phyloP scores from a whole-genome alignment of 192 early-diverging fungal species.

The Entomortierella chlamydospora region DNA sequence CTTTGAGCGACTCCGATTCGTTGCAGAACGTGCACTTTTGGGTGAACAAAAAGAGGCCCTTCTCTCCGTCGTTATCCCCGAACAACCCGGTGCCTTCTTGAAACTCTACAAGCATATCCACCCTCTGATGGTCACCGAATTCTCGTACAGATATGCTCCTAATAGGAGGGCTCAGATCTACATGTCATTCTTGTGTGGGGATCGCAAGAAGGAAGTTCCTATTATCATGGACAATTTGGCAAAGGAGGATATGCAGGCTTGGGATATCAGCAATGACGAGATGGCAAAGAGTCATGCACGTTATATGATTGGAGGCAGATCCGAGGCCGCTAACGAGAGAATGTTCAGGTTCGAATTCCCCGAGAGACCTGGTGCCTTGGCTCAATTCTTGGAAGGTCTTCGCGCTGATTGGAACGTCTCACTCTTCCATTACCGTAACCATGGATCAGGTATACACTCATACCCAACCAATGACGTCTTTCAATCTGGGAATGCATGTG shows the following conservation, averaged over 20 bases:
- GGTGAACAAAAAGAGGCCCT: constrained; percentile 94
- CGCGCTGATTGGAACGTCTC: constrained; percentile 80
- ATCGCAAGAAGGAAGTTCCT: constrained; percentile 76
- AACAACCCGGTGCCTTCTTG: constrained; percentile 78
- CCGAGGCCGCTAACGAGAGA: constrained; percentile 82
- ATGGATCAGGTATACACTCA: constrained; percentile 76
- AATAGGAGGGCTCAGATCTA: constrained; percentile 83
- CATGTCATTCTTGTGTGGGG: constrained; percentile 86
- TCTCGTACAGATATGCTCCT: constrained; percentile 74
- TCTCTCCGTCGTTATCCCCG: constrained; percentile 93
- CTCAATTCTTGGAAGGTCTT: constrained; percentile 84
- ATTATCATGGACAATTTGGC: constrained; percentile 73
- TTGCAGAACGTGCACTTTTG: constrained; percentile 95
- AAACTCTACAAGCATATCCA: constrained; percentile 84
- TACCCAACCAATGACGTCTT: too few relatives aligned
- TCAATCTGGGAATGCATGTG: too few relatives aligned
- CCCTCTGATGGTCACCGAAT: constrained; percentile 92
- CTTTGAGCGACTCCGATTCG: constrained; percentile 97
- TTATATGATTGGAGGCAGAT: constrained; percentile 92
- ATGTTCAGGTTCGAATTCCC: constrained; percentile 97
- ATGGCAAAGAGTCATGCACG: constrained; percentile 97
- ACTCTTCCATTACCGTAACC: constrained; percentile 97
- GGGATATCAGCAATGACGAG: constrained; percentile 92
- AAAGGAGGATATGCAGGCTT: constrained; percentile 73
- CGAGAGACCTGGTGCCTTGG: constrained; percentile 92